Percentiles rank a stretch among this genome's conserved stretches.
phyloP scores from a whole-genome alignment of 768 basidiomycete species.

The Russula abietina region DNA sequence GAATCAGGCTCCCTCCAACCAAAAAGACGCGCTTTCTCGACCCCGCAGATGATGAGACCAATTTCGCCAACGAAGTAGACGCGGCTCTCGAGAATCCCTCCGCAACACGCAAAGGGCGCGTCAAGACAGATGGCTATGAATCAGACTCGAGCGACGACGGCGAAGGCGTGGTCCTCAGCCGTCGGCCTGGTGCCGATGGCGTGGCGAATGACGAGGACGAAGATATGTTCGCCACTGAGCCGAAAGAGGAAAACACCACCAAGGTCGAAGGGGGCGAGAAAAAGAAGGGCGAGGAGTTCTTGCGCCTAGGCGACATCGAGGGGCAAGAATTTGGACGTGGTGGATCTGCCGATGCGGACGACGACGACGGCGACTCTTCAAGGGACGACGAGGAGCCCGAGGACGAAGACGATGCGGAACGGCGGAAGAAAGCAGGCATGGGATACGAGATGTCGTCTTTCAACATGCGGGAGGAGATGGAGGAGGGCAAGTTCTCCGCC shows the following conservation, averaged over 20 bases:
- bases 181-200: slow-evolving; percentile 45
- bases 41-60: slow-evolving; percentile 64
- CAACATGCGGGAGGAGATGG: slow-evolving; percentile 99
- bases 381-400: slow-evolving; percentile 35
- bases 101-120: slow-evolving; percentile 57
- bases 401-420: slow-evolving; percentile 75
- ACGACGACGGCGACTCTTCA: slow-evolving; percentile 32
- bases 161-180: slow-evolving; percentile 85
- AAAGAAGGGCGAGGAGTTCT: slow-evolving; percentile 58
- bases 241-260: slow-evolving; percentile 40
- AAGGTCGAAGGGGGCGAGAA: slow-evolving; percentile 41
- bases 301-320: slow-evolving; percentile 91
- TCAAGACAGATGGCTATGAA: slow-evolving; percentile 86
- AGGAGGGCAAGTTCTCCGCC: slow-evolving; percentile 93
- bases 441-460: slow-evolving; percentile 91
- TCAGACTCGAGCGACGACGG: slow-evolving; percentile 93
- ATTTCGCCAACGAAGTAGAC: slow-evolving; percentile 77
- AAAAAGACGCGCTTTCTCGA: slow-evolving; percentile 81
- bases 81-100: slow-evolving; percentile 62
- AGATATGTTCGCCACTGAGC: slow-evolving; percentile 75
- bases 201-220: slow-evolving; percentile 52
- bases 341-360: slow-evolving; percentile 33
- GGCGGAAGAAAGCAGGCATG: slow-evolving; percentile 79
- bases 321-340: slow-evolving; percentile 82
- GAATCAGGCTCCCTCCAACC: slow-evolving; percentile 30